Conservation (phyloP, 2,329 filamentous ascomycete species). For the Thermomyces lanuginosus region DNA sequence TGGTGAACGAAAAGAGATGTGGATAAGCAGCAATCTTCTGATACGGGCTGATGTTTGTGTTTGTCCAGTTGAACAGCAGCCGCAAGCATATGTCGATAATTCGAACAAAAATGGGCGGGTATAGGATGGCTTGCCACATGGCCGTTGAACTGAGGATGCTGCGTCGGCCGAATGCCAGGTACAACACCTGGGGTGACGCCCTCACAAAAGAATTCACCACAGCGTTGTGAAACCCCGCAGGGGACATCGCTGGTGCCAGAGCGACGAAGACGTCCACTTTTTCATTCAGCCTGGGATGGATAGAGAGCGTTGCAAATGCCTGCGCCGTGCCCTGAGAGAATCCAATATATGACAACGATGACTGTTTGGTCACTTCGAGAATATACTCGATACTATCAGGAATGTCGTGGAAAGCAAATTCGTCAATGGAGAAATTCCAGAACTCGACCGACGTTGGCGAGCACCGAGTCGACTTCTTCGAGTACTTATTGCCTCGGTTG, state of each 20-base stretch:
- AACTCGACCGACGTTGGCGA: constrained; percentile 63
- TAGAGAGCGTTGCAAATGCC: constrained; percentile 82
- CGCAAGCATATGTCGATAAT: constrained; percentile 66
- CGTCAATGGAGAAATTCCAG: constrained; percentile 97
- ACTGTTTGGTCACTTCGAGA: constrained; percentile 62
- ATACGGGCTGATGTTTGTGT: constrained; percentile 61
- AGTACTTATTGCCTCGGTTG: constrained; percentile 97
- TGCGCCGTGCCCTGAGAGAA: constrained; percentile 96
- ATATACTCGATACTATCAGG: constrained; percentile 90
- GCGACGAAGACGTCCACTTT: constrained; percentile 95
- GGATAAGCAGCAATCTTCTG: constrained; percentile 94
- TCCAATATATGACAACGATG: constrained; percentile 83
- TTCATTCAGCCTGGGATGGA: constrained; percentile 80
- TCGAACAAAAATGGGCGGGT: constrained; percentile 81
- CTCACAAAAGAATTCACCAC: constrained; percentile 89
- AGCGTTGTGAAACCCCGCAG: constrained; percentile 73
- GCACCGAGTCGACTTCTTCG: constrained; percentile 70
- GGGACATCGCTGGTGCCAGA: constrained; percentile 89
- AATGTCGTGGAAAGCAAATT: constrained; percentile 96
- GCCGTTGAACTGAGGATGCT: constrained; percentile 84
- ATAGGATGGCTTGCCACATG: constrained; percentile 94
- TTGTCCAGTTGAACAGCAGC: constrained; percentile 83
- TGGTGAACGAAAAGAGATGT: constrained; percentile 91
- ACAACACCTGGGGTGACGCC: constrained; percentile 80
- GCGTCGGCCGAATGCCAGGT: constrained; percentile 77